These are phyloP conservation scores for Tricharina praecox DNA, from an alignment of 495 filamentous ascomycete species.

Conservation along the genomic window DNA sequence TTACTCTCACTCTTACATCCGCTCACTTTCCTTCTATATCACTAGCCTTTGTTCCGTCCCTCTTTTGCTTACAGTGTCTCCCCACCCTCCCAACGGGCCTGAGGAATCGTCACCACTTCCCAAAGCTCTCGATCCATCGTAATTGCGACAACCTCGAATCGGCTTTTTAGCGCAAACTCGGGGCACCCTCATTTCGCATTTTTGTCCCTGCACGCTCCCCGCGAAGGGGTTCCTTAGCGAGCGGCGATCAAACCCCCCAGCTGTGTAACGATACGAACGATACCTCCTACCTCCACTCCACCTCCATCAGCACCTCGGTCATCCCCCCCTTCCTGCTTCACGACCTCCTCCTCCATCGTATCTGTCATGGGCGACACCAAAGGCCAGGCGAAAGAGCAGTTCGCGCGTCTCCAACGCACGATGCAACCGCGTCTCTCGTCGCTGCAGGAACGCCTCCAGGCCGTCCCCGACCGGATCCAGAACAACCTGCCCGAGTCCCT, in stretches of 20 bases:
- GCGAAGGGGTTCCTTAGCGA: background rate
- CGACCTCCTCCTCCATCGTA: background rate
- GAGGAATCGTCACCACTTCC: too few species aligned
- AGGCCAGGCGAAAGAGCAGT: constrained; percentile 5
- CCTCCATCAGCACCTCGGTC: too few species aligned
- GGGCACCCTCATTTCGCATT: background rate
- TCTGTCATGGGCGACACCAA: constrained; percentile 3
- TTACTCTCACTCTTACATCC: too few species aligned
- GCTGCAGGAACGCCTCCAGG: constrained; percentile 9
- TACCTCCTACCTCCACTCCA: background rate
- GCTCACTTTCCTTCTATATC: too few species aligned
- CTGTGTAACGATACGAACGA: background rate
- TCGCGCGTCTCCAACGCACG: constrained; percentile 19
- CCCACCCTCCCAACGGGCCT: too few species aligned
- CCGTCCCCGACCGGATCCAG: constrained; percentile 9
- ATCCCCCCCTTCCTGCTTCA: too few species aligned
- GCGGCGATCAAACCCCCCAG: background rate
- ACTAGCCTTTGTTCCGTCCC: too few species aligned
- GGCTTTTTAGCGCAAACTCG: too few species aligned
- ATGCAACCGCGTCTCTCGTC: constrained; percentile 12
- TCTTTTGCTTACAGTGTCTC: too few species aligned
- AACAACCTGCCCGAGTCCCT: constrained; percentile 10
- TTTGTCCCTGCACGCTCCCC: background rate
- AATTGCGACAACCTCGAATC: too few species aligned
- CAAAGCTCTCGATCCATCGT: too few species aligned